Evolutionary conservation across 2,329 filamentous ascomycete species (phyloP).

Genomic region (Penicillium fuscoglaucum): DNA sequence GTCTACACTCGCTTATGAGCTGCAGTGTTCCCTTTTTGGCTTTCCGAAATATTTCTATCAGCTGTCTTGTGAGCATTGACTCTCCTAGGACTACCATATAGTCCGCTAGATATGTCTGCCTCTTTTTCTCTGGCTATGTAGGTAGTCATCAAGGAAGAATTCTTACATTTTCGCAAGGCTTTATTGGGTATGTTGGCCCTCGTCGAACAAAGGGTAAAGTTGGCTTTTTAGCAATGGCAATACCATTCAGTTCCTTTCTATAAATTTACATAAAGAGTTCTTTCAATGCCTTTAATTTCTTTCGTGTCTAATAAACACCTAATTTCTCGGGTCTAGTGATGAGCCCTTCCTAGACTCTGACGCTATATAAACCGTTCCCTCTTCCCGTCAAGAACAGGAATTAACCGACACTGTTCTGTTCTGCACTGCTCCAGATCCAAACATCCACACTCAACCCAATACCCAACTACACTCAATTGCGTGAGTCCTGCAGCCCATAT

Average conservation of each 20-base stretch:
- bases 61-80: background rate
- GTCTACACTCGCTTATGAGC: background rate
- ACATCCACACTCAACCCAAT: background rate
- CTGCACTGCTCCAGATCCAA: background rate
- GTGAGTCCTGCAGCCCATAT: too few species aligned
- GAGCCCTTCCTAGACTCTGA: too few species aligned
- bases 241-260: too few species aligned
- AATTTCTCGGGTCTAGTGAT: background rate
- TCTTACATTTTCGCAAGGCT: background rate
- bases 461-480: background rate
- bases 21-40: background rate
- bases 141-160: background rate
- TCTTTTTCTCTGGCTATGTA: background rate
- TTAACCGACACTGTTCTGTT: background rate
- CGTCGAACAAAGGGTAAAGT: background rate
- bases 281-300: background rate
- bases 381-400: background rate
- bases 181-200: background rate
- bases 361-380: background rate
- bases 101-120: background rate
- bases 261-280: too few species aligned
- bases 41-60: too few species aligned
- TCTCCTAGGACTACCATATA: background rate
- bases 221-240: background rate
- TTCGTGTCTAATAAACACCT: background rate